Base-by-base conservation (phyloP, 768 basidiomycete genomes). In the Gyrodon lividus region DNA sequence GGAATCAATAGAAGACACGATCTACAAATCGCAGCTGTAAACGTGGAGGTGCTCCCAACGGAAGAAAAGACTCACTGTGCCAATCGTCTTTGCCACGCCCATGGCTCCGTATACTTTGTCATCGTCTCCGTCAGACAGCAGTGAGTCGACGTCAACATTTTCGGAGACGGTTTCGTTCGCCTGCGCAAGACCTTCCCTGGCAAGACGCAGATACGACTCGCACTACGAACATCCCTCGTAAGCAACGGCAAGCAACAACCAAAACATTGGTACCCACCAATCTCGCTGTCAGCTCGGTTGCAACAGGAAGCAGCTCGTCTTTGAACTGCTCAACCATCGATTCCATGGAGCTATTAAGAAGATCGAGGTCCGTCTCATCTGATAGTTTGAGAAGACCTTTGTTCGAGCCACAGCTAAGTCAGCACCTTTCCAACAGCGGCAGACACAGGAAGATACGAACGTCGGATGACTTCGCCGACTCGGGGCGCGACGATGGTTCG, bases 361-460 rank as follows among this genome's bases (percentile, higher is more conserved):
- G 78, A 64, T 95, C 92, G 39, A 96, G 72, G 65, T 95, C 92
- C 40, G 90, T 92, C 70, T 94, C 89, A 64, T 93, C 89, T n/a
- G 89, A 84, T 39, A 96, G 77, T 66, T 90, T 91, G 59, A 94
- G 78, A n/a, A 94, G 74, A 64, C 89, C 90, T 90, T 54, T 13
- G 4, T 24, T 46, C 12, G 42, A 43, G 49, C 45, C 45, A 40
- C 19, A 33, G 47, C n/a, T 28, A 44, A 28, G 19, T 28, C 17
- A 53, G 19, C n/a, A 34, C n/a, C 2, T 22, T 2, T 7, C 24
- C 14, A 19, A 16, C 22, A 6, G 44, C 7, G 37, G 23, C 8
- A 26, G 19, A 49, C 31, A 31, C 31, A 26, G 12, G 24, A 31
- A 40, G 13, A 9, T 28, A 54, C 71, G 37, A 57, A 87, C 89